A percentile compares a stretch with the other conserved stretches of the same genome.
Conservation (phyloP, 352 stramenopile genomes). For the Globisporangium takayamanum region DNA sequence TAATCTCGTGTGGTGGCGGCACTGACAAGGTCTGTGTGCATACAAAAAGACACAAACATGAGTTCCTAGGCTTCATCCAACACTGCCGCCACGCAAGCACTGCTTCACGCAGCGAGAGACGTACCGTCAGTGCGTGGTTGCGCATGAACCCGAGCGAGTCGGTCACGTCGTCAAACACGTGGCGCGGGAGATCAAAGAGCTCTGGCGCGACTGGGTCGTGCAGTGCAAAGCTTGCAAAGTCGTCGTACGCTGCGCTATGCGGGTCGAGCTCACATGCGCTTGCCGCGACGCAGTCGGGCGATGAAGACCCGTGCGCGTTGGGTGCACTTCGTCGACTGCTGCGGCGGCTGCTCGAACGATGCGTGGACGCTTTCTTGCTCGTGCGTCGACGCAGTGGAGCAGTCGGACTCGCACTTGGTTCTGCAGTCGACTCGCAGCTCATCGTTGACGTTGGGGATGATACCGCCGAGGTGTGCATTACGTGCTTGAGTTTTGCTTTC, state of each 20-base stretch:
- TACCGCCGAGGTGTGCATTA: neutral
- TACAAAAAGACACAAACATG: neutral
- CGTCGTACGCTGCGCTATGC: conserved; percentile 6
- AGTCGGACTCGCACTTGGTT: neutral
- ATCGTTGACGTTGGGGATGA: neutral
- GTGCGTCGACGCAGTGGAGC: conserved; percentile 2
- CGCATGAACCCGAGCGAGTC: conserved; percentile 12
- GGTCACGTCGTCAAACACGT: conserved; percentile 13
- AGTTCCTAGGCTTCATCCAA: neutral
- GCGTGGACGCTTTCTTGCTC: conserved; percentile 8
- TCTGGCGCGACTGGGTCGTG: conserved; percentile 8
- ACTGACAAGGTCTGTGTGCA: conserved; percentile 1
- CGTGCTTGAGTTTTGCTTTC: conserved; percentile 43
- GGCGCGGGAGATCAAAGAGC: conserved; percentile 13
- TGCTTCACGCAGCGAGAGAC: neutral
- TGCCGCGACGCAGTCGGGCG: conserved; percentile 13
- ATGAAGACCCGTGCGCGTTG: conserved; percentile 12
- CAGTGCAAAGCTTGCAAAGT: conserved; percentile 13
- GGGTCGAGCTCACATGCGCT: neutral
- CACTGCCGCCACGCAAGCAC: neutral
- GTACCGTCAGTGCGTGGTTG: conserved; percentile 3
- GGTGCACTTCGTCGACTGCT: conserved; percentile 2
- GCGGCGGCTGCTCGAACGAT: neutral
- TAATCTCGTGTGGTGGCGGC: conserved; percentile 3
- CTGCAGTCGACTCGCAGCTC: neutral